Evolutionary conservation across 2,329 filamentous ascomycete species (phyloP), one percentile per base, ranked within the genome.

Genomic region (Stachybotrys echinatus): DNA sequence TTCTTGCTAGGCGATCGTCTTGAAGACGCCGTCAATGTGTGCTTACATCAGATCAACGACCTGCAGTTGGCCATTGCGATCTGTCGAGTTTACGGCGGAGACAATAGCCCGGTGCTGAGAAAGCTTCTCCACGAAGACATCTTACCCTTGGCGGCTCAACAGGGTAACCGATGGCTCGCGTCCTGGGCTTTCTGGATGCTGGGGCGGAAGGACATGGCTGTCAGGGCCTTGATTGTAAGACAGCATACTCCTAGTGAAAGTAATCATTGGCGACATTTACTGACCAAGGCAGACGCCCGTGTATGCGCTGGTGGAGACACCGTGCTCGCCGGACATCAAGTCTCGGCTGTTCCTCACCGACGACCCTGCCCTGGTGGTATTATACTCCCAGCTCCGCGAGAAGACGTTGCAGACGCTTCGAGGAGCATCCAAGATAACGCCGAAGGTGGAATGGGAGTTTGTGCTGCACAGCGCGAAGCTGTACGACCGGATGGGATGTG

Each of bases 151-250:
- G 94, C 94, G 18, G 84, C 88, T 0, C 79, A 84, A 39, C 85
- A 92, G 55, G 90, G 90, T 3, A 92, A 99, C 62, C 80, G 92
- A 50, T 99, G 94, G 92, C 81, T 96, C 51, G 89, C 92, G 12
- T 94, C 88, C 0, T 99, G 94, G 94, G 89, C 89, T 3, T 96
- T 96, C 64, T 95, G 90, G 87, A 89, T 96, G 78, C 76, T 97
- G 5, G 84, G 84, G 37, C 81, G 88, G 54, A 83, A 85, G 52
- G 88, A 95, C 57, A 88, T 91, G 75, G 88, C 92, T 6, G 90
- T 96, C 6, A 83, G 89, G 48, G 84, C 87, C 6, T 74, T 99
- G 4, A 87, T 95, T 58, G 87, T 90, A 70, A 74, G 84, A n/a
- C n/a, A n/a, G n/a, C n/a, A n/a, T n/a, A n/a, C n/a, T 70, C 18